Base-by-base conservation (phyloP, 495 filamentous ascomycete species). In the Penicillium mononematosum region DNA sequence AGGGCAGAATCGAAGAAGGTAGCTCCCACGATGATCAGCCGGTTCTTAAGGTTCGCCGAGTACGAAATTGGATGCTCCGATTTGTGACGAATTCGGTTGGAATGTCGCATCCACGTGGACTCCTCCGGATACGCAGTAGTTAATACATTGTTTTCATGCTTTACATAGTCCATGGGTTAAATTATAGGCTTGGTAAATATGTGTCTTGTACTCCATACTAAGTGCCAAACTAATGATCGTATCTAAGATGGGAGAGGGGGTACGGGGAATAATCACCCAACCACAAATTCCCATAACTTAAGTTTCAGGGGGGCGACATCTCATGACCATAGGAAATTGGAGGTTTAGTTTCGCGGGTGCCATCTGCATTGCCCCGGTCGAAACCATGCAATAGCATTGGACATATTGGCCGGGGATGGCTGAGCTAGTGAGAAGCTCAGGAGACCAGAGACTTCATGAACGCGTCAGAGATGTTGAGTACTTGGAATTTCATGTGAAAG, bases 1-100 rank as follows among this genome's bases (percentile, higher is more conserved):
- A 58, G 53, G 44, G 56, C 45, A 43, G 11, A 22, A 32, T 60
- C 4, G 39, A 29, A 36, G 58, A 65, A 14, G 53, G 53, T 38
- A 67, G 58, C 59, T 58, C 58, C 56, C 53, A 64, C 27, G 66
- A 70, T 36, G 77, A 85, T 69, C 78, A 70, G 49, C 83, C 81
- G 64, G 65, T 83, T 31, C 74, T 75, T 43, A 94, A 91, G 72
- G 81, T 85, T 38, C 74, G 76, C 63, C 80, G 75, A 53, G 90
- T 95, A 46, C 78, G 79, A 53, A 81, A 88, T 54, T 96, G 91
- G 92, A 82, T 89, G 45, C 68, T 84, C 51, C 75, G 76, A 45
- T 94, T 92, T 74, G 87, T 94, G 53, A 68, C 70, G 60, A 73
- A 74, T 60, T 50, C 56, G 61, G 74, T 59, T 74, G 63, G 64